phyloP scores from a whole-genome alignment of 768 basidiomycete species.

The Trametes villosa region DNA sequence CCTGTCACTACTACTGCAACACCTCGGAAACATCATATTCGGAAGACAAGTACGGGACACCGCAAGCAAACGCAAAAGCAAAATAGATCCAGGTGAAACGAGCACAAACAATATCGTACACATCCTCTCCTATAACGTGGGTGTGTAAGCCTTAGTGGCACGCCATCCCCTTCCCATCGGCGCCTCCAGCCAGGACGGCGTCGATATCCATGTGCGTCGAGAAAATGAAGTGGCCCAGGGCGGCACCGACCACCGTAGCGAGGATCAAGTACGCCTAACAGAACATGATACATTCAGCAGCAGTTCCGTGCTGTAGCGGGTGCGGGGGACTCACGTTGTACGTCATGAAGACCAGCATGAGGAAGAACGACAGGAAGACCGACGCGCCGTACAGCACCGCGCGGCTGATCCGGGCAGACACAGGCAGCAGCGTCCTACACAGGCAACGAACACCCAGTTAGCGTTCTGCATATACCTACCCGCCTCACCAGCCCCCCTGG shows the following conservation, averaged over 20 bases:
- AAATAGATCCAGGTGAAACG: background rate
- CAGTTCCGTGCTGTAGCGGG: background rate
- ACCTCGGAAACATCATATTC: background rate
- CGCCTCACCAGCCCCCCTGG: background rate
- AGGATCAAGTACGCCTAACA: constrained; percentile 82
- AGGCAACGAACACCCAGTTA: background rate
- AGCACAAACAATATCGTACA: constrained; percentile 15
- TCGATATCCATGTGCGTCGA: constrained; percentile 67
- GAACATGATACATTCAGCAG: background rate
- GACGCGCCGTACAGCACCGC: constrained; percentile 75
- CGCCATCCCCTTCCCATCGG: constrained; percentile 64
- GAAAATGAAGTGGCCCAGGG: constrained; percentile 81
- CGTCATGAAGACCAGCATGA: constrained; percentile 97
- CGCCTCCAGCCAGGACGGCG: constrained; percentile 50
- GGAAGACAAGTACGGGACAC: background rate
- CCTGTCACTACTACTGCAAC: background rate
- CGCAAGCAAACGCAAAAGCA: background rate
- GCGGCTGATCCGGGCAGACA: constrained; percentile 55
- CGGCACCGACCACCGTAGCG: constrained; percentile 83
- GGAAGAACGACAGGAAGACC: constrained; percentile 83
- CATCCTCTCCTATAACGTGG: background rate
- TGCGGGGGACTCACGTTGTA: constrained; percentile 71
- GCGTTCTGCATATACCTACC: background rate
- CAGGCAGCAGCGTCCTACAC: constrained; percentile 54
- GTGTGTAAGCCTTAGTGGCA: constrained; percentile 82